These are phyloP conservation scores for Ilex aquifolium DNA, from an alignment of 257 asterid genomes.

Conservation along the genomic window DNA sequence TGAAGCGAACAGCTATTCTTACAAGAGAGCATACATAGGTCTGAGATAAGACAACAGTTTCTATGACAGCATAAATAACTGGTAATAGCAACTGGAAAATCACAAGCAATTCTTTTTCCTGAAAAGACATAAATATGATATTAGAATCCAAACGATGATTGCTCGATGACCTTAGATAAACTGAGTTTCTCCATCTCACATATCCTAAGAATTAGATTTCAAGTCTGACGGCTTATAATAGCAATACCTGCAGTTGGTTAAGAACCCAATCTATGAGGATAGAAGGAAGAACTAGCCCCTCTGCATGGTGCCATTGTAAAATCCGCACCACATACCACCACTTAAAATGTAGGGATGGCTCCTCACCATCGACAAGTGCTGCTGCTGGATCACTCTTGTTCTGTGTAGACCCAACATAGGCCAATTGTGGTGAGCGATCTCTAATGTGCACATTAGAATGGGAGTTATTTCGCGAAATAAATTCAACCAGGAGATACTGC, in stretches of 20 bases:
- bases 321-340: slow-evolving; percentile 99
- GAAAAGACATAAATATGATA: slow-evolving; percentile 17
- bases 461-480: slow-evolving; percentile 53
- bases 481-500: slow-evolving; percentile 87
- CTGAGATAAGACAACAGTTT: slow-evolving; percentile 87
- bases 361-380: slow-evolving; percentile 51
- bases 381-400: slow-evolving; percentile 47
- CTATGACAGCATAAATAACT: slow-evolving; percentile 78
- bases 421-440: slow-evolving; percentile 66
- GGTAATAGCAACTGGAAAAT: slow-evolving; percentile 92
- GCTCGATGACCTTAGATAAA: no score
- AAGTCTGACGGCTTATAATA: slow-evolving; percentile 6
- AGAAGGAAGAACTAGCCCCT: slow-evolving; percentile 86
- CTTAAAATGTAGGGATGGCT: slow-evolving; percentile 78
- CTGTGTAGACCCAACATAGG: slow-evolving; percentile 57
- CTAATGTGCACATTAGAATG: slow-evolving; percentile 52
- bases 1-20: slow-evolving; percentile 64
- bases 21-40: slow-evolving; percentile 77
- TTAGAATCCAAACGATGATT: no score
- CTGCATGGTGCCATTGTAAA: slow-evolving; percentile 92
- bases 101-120: slow-evolving; percentile 87
- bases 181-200: no score
- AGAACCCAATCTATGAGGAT: slow-evolving; percentile 95
- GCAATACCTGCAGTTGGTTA: slow-evolving; percentile 84
- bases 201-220: no score